Base-by-base conservation (phyloP, 148 eudicot species). In the Diospyros kaki region DNA sequence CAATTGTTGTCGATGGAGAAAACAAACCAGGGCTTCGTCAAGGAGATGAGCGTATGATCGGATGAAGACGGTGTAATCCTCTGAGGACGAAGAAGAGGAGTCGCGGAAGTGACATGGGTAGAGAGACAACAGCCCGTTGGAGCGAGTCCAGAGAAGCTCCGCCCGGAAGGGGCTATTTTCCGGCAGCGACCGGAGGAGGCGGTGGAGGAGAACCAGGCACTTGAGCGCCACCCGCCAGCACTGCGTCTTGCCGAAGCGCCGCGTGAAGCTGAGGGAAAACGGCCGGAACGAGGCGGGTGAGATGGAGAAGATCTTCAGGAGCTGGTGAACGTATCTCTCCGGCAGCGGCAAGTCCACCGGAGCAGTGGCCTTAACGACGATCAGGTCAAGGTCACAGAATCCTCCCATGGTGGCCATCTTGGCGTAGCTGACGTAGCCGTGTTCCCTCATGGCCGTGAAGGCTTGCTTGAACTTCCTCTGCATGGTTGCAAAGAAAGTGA, bases 211-310 rank as follows among this genome's bases (percentile, higher is more conserved):
- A 51, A 80, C 64, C 5, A 85, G 75, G n/a, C 85, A 85, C 44
- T 85, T 85, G 12, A 85, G 64, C 12, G 88, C 86, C 39, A 83
- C 88, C 55, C 83, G 64, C 88, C 85, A 85, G 61, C 80, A 80
- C 4, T 63, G 40, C 0, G 88, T 85, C 51, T 73, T 80, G 64
- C 68, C 68, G 65, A 85, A 85, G 5, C 88, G 63, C 0, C 74
- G 75, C 13, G 73, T 52, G 70, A 85, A 82, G 65, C 73, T 63
- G 10, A 83, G 55, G 0, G 82, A 70, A 52, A 82, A 85, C 12
- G 77, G 72, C 1, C 78, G 74, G 51, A 77, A 71, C 1, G 83
- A 71, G 11, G 79, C 51, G 0, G 83, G 73, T 0, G 85, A 82
- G 69, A 81, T n/a, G 56, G 76, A 50, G 69, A 85, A 85, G 5